Percentiles rank a stretch among this genome's conserved stretches.
phyloP scores from a whole-genome alignment of 2,329 filamentous ascomycete genomes.

The Colletotrichum graminicola region DNA sequence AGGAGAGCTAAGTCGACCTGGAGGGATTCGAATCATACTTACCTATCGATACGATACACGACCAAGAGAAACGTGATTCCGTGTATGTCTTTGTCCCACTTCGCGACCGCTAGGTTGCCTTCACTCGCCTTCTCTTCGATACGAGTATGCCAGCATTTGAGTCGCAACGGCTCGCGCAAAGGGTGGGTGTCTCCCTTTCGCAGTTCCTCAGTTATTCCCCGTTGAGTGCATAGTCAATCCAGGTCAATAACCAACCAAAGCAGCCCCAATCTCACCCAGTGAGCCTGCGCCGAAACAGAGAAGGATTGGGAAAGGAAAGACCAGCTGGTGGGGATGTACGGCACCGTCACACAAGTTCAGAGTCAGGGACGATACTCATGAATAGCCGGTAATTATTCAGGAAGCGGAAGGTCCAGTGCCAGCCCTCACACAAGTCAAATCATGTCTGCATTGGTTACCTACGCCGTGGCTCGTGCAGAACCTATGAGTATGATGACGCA shows the following conservation, averaged over 20 bases:
- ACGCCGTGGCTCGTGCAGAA: constrained; percentile 59
- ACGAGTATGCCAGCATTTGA: background rate
- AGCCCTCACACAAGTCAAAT: constrained; percentile 53
- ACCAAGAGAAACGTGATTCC: background rate
- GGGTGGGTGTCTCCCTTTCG: too few species aligned
- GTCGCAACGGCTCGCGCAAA: background rate
- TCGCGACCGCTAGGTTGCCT: background rate
- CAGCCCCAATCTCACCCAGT: too few species aligned
- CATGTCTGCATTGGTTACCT: constrained; percentile 60
- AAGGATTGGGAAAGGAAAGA: constrained; percentile 63
- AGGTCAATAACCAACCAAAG: too few species aligned
- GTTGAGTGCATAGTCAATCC: too few species aligned
- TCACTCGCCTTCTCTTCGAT: background rate
- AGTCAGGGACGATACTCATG: background rate
- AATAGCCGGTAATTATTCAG: constrained; percentile 47
- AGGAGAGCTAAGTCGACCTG: background rate
- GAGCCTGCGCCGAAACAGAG: constrained; percentile 49
- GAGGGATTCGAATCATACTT: background rate
- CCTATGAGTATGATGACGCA: constrained; percentile 58
- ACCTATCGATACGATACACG: background rate
- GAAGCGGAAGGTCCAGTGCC: constrained; percentile 64
- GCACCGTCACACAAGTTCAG: rapidly evolving
- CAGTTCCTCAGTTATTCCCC: too few species aligned
- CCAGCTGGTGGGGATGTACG: constrained; percentile 68
- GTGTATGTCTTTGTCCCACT: background rate